Evolutionary conservation across 2,329 filamentous ascomycete genomes (phyloP).

Genomic region (Fusarium sp.): DNA sequence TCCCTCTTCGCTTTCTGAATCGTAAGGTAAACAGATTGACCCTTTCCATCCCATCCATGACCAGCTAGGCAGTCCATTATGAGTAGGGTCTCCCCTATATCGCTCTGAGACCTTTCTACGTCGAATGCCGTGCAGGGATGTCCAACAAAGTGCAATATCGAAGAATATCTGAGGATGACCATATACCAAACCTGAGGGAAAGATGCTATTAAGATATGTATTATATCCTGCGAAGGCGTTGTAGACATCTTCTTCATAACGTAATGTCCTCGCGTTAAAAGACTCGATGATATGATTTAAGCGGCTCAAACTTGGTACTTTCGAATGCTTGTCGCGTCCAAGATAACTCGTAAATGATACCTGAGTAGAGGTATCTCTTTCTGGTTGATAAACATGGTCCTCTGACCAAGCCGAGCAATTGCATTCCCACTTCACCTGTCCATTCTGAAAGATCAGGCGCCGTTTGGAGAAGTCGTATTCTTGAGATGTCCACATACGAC

Average conservation of each 20-base stretch:
- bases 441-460: not conserved
- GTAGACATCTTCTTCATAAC: not conserved
- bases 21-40: fast-evolving
- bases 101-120: not conserved
- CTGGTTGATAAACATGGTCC: not conserved
- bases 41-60: not conserved
- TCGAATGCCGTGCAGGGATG: not conserved
- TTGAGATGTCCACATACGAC: not conserved
- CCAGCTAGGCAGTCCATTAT: not conserved
- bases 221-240: not conserved
- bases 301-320: too few relatives aligned
- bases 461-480: not conserved
- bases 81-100: fast-evolving
- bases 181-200: not conserved
- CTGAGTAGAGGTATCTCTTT: too few relatives aligned
- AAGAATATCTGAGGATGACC: not conserved
- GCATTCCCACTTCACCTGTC: not conserved
- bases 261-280: not conserved
- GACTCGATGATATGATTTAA: too few relatives aligned
- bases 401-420: not conserved
- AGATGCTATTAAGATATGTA: not conserved
- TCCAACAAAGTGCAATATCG: not conserved
- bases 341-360: too few relatives aligned
- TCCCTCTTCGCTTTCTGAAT: not conserved
- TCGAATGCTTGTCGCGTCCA: too few relatives aligned